phyloP scores from a whole-genome alignment of 2,329 filamentous ascomycete species.

The Fusarium liriodendri region DNA sequence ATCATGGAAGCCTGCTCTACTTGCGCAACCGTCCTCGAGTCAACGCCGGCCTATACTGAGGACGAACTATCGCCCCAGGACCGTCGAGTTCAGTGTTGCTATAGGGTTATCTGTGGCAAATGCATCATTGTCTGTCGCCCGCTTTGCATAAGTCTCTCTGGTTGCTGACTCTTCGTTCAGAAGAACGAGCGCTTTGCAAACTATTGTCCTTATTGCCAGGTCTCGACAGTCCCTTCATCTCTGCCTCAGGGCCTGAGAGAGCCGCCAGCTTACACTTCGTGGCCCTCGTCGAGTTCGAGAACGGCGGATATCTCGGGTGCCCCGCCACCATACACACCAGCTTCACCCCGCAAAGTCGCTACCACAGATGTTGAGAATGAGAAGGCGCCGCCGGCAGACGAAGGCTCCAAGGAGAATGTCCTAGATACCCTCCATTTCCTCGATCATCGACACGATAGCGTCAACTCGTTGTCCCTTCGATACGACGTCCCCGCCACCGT shows the following conservation, averaged over 20 bases:
- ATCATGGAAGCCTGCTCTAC: conserved; percentile 72
- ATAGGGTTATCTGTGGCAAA: conserved; percentile 75
- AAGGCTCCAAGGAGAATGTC: conserved; percentile 52
- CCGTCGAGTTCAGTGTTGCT: conserved; percentile 75
- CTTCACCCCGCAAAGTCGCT: conserved; percentile 10
- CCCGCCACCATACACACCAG: conserved; percentile 55
- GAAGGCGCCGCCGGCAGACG: conserved; percentile 38
- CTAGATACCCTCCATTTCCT: conserved; percentile 81
- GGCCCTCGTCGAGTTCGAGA: conserved; percentile 44
- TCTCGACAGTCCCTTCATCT: conserved; percentile 68
- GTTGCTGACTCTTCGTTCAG: conserved; percentile 49
- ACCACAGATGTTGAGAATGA: conserved; percentile 28
- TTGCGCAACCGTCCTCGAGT: conserved; percentile 71
- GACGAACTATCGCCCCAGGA: conserved; percentile 66
- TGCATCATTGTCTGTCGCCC: conserved; percentile 70
- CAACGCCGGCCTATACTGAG: conserved; percentile 66
- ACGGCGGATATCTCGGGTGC: conserved; percentile 42
- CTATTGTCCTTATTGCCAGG: conserved; percentile 82
- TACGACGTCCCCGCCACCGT: conserved; percentile 75
- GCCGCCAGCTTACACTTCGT: conserved; percentile 72
- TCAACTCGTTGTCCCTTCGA: conserved; percentile 75
- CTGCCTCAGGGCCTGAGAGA: conserved; percentile 73
- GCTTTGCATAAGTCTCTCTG: not conserved
- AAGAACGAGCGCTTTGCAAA: conserved; percentile 74
- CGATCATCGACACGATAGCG: conserved; percentile 73